Evolutionary conservation across 1,139 yeast species (phyloP), one percentile per base, ranked within the genome.

Genomic region (Nakaseomyces glabratus): DNA sequence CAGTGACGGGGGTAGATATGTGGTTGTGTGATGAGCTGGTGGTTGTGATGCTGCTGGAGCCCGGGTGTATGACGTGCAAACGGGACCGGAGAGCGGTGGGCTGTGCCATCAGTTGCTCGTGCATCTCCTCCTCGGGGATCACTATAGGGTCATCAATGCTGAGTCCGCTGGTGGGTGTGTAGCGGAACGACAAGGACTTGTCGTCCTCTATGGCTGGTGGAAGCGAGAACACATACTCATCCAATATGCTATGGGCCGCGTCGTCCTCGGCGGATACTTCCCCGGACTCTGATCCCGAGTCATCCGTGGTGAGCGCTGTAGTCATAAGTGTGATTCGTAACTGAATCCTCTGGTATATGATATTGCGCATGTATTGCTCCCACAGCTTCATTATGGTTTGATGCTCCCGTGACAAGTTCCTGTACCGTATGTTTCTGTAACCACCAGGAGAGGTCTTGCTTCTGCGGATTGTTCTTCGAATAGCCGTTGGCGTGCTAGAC

Each of bases 351-450:
- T 47, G 47, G 1, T 47, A 42, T 4, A 57, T 39, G 14, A 54
- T 50, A 7, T 45, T 35, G 33, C 45, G 42, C 20, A 57, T 33
- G 33, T 57, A 57, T 22, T 49, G 17, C 24, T 44, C 47, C 62
- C 62, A 58, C 2, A 57, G 25, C 1, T 41, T 41, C 10, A 24
- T 25, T 21, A 33, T 22, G n/a, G 20, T 17, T 13, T 23, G 16
- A 8, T 23, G 8, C 18, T 25, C 24, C 16, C 21, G 28, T 17
- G 12, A 10, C 31, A 21, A 20, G 19, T n/a, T 11, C 9, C 29
- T 16, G 14, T 35, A 11, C 21, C 29, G 15, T 9, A 16, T 22
- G 17, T 25, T 28, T 13, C 18, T 24, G 18, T 23, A 23, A 8
- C 34, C 31, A 10, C 35, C 24, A 5, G 35, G 35, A 5, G 35